These are phyloP conservation scores for Lagerstroemia speciosa DNA, from an alignment of 345 rosid genomes.

Conservation along the genomic window DNA sequence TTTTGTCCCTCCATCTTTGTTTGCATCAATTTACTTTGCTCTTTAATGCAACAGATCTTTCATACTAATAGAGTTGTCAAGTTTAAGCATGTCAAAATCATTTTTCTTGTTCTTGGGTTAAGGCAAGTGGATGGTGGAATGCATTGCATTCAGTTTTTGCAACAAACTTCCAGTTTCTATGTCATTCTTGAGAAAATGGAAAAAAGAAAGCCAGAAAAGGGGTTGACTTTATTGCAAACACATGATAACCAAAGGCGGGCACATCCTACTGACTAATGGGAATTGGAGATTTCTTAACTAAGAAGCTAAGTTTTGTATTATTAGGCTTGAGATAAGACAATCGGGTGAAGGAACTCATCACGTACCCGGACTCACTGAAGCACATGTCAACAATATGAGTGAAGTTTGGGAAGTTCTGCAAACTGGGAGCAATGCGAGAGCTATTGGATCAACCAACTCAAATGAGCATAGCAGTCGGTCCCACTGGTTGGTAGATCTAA, in stretches of 20 bases:
- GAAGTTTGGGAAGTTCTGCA: slow-evolving; percentile 93
- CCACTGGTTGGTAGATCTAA: slow-evolving; percentile 53
- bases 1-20: not conserved
- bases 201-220: too few species aligned
- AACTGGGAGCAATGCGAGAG: slow-evolving; percentile 85
- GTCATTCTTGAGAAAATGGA: not conserved
- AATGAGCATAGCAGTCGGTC: slow-evolving; percentile 97
- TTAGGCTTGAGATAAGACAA: slow-evolving; percentile 79
- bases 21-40: not conserved
- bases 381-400: slow-evolving; percentile 59
- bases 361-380: slow-evolving; percentile 85
- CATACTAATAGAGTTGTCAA: not conserved
- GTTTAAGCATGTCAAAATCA: not conserved
- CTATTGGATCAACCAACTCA: slow-evolving; percentile 82
- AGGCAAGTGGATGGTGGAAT: not conserved
- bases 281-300: not conserved
- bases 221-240: not conserved
- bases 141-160: not conserved
- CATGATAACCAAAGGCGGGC: not conserved
- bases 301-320: slow-evolving; percentile 7
- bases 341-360: slow-evolving; percentile 73
- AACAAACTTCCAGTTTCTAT: not conserved
- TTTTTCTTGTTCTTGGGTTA: not conserved
- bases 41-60: not conserved
- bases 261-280: not conserved